Conservation (phyloP, 371 early-diverging fungal species). For the Rozella allomycis region DNA sequence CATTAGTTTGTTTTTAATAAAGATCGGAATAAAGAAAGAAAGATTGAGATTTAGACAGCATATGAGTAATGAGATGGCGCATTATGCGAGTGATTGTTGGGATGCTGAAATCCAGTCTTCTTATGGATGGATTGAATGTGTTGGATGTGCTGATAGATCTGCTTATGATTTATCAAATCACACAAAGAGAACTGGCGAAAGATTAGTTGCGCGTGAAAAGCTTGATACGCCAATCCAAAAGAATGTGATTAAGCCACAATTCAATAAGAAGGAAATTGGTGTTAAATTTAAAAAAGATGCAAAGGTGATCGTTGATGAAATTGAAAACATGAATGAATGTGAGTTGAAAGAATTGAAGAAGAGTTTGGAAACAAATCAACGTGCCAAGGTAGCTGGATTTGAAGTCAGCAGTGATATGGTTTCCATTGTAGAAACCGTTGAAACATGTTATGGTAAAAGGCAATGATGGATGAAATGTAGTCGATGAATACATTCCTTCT, state of each 20-base stretch:
- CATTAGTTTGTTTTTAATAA: slow-evolving; percentile 73
- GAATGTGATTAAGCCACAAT: too few relatives aligned
- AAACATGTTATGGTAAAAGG: not conserved
- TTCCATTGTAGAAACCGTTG: slow-evolving; percentile 5
- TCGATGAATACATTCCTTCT: slow-evolving; percentile 90
- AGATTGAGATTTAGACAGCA: slow-evolving; percentile 96
- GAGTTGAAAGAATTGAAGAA: slow-evolving; percentile 28
- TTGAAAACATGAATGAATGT: slow-evolving; percentile 34
- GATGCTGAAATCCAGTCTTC: slow-evolving; percentile 15
- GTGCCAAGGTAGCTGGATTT: not conserved
- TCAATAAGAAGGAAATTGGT: slow-evolving; percentile 50
- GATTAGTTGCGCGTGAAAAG: slow-evolving; percentile 74
- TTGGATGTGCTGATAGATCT: slow-evolving; percentile 98
- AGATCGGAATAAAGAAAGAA: slow-evolving; percentile 78
- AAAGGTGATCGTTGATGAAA: slow-evolving; percentile 56
- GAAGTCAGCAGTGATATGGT: slow-evolving; percentile 19
- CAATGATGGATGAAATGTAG: slow-evolving; percentile 16
- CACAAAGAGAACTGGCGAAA: slow-evolving; percentile 67
- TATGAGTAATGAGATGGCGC: slow-evolving; percentile 99
- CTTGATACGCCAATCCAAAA: slow-evolving; percentile 63
- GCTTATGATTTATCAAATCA: slow-evolving; percentile 95
- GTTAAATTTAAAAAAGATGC: slow-evolving; percentile 78
- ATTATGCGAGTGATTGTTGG: slow-evolving; percentile 95
- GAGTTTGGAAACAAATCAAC: slow-evolving; percentile 14
- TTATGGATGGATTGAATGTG: slow-evolving; percentile 98